Conservation (phyloP, 2,329 filamentous ascomycete species). For the Hypoxylon sp. region DNA sequence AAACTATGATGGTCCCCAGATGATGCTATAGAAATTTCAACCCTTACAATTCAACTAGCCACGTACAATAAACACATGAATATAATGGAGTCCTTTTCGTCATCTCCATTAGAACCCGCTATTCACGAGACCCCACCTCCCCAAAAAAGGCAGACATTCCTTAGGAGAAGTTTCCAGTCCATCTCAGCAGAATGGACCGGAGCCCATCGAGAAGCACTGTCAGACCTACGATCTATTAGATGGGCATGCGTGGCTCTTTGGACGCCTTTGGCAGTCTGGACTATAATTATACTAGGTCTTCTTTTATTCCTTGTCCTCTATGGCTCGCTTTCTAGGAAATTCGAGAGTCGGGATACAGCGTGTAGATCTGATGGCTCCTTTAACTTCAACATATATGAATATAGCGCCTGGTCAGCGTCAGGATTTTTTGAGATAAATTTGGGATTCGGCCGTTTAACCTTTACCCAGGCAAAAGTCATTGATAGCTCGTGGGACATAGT, state of each 20-base stretch:
- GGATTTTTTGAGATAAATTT: conserved; percentile 43
- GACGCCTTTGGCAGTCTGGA: conserved; percentile 12
- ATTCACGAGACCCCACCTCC: neutral
- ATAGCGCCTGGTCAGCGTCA: conserved; percentile 31
- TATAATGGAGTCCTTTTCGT: neutral
- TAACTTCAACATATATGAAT: conserved; percentile 9
- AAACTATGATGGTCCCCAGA: neutral
- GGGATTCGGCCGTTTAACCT: conserved; percentile 36
- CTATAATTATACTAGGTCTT: conserved; percentile 2
- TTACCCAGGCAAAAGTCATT: conserved; percentile 37
- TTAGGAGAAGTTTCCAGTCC: neutral
- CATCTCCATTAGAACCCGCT: conserved; percentile 1
- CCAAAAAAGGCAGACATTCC: neutral
- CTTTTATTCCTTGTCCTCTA: conserved; percentile 8
- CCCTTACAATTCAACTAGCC: neutral
- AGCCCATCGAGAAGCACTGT: conserved; percentile 8
- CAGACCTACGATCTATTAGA: conserved; percentile 14
- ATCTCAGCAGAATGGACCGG: conserved; percentile 7
- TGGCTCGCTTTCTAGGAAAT: neutral
- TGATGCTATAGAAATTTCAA: neutral
- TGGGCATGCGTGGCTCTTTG: conserved; percentile 17
- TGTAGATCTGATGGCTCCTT: conserved; percentile 42
- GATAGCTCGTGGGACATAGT: conserved; percentile 43
- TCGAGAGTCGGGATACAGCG: conserved; percentile 4
- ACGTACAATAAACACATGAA: neutral